Conservation (phyloP, 441 rosid species). For the Hura crepitans region DNA sequence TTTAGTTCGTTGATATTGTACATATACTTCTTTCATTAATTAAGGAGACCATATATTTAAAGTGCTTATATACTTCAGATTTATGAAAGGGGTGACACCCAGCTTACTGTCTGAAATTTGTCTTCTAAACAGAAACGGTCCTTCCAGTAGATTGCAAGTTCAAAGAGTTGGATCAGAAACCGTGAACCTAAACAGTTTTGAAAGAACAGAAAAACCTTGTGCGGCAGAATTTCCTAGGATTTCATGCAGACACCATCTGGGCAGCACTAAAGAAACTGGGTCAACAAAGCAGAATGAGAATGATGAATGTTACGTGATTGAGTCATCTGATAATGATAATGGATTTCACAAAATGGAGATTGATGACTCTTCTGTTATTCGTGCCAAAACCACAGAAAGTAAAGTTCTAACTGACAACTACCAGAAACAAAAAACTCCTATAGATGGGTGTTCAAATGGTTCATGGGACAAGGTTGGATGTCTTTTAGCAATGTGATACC, state of each 20-base stretch:
- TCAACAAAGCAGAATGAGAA: slow-evolving; percentile 20
- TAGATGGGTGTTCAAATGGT: slow-evolving; percentile 20
- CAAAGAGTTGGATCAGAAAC: slow-evolving; percentile 22
- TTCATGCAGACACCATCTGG: slow-evolving; percentile 9
- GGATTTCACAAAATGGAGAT: slow-evolving; percentile 19
- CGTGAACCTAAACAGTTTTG: background rate
- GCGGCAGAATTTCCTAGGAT: slow-evolving; percentile 17
- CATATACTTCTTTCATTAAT: background rate
- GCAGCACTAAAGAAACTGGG: slow-evolving; percentile 12
- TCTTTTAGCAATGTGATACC: background rate
- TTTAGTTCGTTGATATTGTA: background rate
- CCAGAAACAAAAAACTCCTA: slow-evolving; percentile 17
- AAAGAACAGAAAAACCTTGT: slow-evolving; percentile 23
- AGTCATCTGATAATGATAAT: slow-evolving; percentile 15
- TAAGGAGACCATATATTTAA: no score
- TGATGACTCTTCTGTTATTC: slow-evolving; percentile 13
- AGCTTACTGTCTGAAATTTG: background rate
- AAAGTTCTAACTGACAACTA: slow-evolving; percentile 15
- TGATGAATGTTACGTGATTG: background rate
- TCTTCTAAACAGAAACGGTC: slow-evolving; percentile 26
- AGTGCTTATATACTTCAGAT: no score
- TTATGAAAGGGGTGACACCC: slow-evolving; percentile 5
- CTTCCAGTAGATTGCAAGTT: slow-evolving; percentile 22
- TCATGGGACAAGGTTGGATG: slow-evolving; percentile 21
- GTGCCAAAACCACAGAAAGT: slow-evolving; percentile 13